Evolutionary conservation across 805 yeast genomes (phyloP).

Genomic region (Ogataea ganodermae): DNA sequence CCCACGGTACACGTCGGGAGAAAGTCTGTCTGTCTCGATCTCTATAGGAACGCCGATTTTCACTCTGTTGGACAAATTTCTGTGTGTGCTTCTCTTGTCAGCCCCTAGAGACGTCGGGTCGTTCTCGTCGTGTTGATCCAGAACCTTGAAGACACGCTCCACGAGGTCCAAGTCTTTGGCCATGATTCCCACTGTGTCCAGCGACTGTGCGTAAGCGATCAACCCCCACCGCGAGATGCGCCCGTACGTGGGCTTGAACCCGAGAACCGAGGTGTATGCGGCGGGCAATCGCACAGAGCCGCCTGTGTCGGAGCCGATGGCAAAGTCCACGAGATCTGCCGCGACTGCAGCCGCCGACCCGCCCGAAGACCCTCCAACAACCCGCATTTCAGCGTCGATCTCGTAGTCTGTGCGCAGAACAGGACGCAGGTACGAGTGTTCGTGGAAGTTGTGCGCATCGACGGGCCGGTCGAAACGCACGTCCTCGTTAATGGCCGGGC

Average conservation of each 20-base stretch:
- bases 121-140: constrained; percentile 64
- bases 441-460: constrained; percentile 4
- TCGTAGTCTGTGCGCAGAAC: constrained; percentile 16
- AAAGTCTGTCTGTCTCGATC: constrained; percentile 56
- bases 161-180: constrained; percentile 50
- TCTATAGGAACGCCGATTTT: constrained; percentile 76
- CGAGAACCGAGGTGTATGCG: constrained; percentile 77
- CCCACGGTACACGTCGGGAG: constrained; percentile 44
- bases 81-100: constrained; percentile 10
- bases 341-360: constrained; percentile 95
- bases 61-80: not conserved
- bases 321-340: constrained; percentile 64
- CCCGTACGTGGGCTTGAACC: constrained; percentile 95
- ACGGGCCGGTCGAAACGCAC: constrained; percentile 45
- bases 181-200: constrained; percentile 91
- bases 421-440: constrained; percentile 22
- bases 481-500: constrained; percentile 15
- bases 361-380: constrained; percentile 93
- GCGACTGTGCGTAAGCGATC: constrained; percentile 86
- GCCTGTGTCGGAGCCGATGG: constrained; percentile 96
- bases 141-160: constrained; percentile 48
- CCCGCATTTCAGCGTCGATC: constrained; percentile 33
- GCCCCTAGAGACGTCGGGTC: constrained; percentile 74
- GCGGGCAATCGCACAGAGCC: constrained; percentile 95
- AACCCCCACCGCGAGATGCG: constrained; percentile 91